Evolutionary conservation across 108 stramenopile species (phyloP).

Genomic region (Seminavis robusta): DNA sequence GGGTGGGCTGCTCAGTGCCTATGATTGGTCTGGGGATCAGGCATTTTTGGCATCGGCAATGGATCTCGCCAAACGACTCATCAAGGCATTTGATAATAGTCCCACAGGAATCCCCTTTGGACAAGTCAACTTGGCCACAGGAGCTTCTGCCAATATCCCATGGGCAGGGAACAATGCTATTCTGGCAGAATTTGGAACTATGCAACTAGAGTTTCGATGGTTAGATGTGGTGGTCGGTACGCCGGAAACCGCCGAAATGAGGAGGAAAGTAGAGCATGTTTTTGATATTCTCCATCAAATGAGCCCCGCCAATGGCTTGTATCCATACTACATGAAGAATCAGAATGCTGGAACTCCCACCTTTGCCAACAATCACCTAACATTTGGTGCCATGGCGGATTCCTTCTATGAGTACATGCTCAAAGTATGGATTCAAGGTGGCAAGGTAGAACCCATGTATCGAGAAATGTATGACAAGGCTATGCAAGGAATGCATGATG

Average conservation of each 20-base stretch:
- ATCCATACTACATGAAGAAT: conserved; percentile 28
- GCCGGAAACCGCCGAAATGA: conserved; percentile 51
- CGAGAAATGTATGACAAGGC: conserved; percentile 87
- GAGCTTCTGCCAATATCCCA: conserved; percentile 28
- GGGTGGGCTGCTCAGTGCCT: conserved; percentile 92
- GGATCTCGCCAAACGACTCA: conserved; percentile 62
- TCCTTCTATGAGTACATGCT: conserved; percentile 96
- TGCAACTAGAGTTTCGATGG: conserved; percentile 92
- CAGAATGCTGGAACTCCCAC: conserved; percentile 24
- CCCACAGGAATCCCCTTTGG: conserved; percentile 63
- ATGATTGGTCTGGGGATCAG: conserved; percentile 72
- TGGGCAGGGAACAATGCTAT: conserved; percentile 53
- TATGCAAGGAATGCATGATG: conserved; percentile 80
- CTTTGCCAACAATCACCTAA: conserved; percentile 54
- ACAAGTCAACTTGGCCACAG: conserved; percentile 44
- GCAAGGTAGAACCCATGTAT: conserved; percentile 63
- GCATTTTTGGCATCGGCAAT: conserved; percentile 73
- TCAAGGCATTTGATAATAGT: conserved; percentile 56
- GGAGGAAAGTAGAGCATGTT: conserved; percentile 66
- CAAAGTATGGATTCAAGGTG: conserved; percentile 91
- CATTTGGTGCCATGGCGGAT: conserved; percentile 76
- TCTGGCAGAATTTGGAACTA: conserved; percentile 82
- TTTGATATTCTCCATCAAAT: conserved; percentile 64
- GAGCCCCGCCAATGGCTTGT: conserved; percentile 54
- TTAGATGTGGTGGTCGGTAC: conserved; percentile 66